phyloP scores from a whole-genome alignment of 2,329 filamentous ascomycete species.

The Penicillium digitatum region DNA sequence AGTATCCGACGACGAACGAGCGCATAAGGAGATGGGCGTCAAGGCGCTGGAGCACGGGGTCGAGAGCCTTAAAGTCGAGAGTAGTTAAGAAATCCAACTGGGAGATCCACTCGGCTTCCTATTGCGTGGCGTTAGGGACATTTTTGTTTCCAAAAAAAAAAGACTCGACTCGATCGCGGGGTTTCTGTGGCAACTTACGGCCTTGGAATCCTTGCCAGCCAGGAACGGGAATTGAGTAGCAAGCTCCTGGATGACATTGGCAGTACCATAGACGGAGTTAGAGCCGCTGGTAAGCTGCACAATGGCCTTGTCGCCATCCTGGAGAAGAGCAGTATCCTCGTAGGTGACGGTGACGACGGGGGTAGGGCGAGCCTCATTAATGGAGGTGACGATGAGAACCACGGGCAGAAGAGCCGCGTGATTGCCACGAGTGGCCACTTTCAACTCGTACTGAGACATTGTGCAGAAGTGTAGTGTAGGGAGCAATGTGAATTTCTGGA shows the following conservation, averaged over 20 bases:
- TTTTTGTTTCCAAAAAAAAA: not conserved
- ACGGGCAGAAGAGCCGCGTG: slow-evolving; percentile 41
- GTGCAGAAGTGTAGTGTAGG: slow-evolving; percentile 9
- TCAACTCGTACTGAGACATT: slow-evolving; percentile 36
- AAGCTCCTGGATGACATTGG: slow-evolving; percentile 33
- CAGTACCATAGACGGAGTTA: slow-evolving; percentile 31
- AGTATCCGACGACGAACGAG: slow-evolving; percentile 80
- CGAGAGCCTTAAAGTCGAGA: slow-evolving; percentile 77
- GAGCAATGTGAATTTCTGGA: slow-evolving; percentile 13
- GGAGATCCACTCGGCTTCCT: slow-evolving; percentile 54
- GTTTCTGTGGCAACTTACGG: slow-evolving; percentile 23
- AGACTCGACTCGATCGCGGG: not conserved
- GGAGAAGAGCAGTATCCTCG: slow-evolving; percentile 36
- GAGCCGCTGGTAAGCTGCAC: slow-evolving; percentile 32
- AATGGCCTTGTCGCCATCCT: slow-evolving; percentile 34
- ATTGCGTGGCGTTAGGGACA: not conserved
- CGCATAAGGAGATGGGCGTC: slow-evolving; percentile 85
- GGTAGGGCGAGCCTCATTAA: slow-evolving; percentile 37
- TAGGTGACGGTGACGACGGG: slow-evolving; percentile 37
- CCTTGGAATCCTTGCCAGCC: slow-evolving; percentile 35
- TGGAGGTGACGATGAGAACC: slow-evolving; percentile 39
- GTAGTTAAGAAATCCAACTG: slow-evolving; percentile 51
- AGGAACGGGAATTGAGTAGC: slow-evolving; percentile 36
- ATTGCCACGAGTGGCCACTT: slow-evolving; percentile 40
- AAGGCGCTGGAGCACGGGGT: slow-evolving; percentile 68